Conservation (phyloP, 371 early-diverging fungal species). For the Lichtheimia ornata region DNA sequence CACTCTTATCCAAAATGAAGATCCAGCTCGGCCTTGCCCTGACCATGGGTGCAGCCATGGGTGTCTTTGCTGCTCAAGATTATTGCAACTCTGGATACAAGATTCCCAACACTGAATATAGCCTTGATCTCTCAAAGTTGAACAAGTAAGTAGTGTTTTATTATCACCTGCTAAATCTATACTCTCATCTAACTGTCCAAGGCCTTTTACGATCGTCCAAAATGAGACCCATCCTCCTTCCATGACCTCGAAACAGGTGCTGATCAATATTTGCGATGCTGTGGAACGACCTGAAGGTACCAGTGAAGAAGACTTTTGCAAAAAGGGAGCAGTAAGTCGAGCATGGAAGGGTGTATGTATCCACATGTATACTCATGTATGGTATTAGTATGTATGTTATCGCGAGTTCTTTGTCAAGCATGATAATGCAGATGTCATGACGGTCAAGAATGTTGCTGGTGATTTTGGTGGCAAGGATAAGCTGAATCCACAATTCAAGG, state of each 20-base stretch:
- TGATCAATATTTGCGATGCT: constrained; percentile 22
- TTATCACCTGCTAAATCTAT: not conserved
- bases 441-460: constrained; percentile 17
- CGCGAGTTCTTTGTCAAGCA: constrained; percentile 12
- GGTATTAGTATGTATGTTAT: constrained; percentile 18
- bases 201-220: constrained; percentile 12
- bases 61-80: constrained; percentile 10
- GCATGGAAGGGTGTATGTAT: not conserved
- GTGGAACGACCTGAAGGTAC: constrained; percentile 12
- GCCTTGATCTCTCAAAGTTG: constrained; percentile 22
- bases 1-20: not conserved
- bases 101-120: constrained; percentile 3
- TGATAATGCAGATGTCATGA: not conserved
- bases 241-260: not conserved
- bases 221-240: constrained; percentile 8
- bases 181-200: constrained; percentile 3
- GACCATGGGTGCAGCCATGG: constrained; percentile 5
- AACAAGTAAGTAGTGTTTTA: constrained; percentile 13
- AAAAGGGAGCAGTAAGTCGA: constrained; percentile 16
- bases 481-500: constrained; percentile 15
- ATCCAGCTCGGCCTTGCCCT: constrained; percentile 10
- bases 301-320: constrained; percentile 16
- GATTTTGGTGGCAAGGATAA: constrained; percentile 14
- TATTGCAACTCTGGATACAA: constrained; percentile 15
- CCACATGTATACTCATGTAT: not conserved